Base-by-base conservation (phyloP, 2,329 filamentous ascomycete species). In the Mariannaea sp. region DNA sequence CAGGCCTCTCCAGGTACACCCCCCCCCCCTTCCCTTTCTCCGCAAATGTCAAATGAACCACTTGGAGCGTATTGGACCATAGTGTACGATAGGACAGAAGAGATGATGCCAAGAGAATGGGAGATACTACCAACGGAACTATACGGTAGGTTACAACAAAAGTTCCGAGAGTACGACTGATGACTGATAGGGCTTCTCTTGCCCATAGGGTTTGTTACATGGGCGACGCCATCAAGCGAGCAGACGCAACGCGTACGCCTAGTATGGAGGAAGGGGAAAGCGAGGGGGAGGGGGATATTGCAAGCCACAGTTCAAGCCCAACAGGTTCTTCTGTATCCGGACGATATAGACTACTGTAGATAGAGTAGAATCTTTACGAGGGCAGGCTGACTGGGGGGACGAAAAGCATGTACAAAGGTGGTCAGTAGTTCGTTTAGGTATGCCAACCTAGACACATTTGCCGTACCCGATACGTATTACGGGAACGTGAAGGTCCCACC, bases 401-500 rank as follows among this genome's bases (percentile, higher is more conserved):
- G n/a, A n/a, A n/a, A n/a, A n/a, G n/a, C n/a, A n/a, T n/a, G n/a
- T n/a, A n/a, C n/a, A n/a, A n/a, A n/a, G n/a, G n/a, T n/a, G n/a
- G n/a, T n/a, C n/a, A n/a, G n/a, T n/a, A n/a, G n/a, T n/a, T n/a
- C n/a, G n/a, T n/a, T n/a, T n/a, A n/a, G n/a, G n/a, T n/a, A n/a
- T n/a, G n/a, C n/a, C n/a, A n/a, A n/a, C n/a, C n/a, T n/a, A n/a
- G n/a, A n/a, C n/a, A n/a, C n/a, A n/a, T n/a, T n/a, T n/a, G n/a
- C n/a, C n/a, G n/a, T n/a, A n/a, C n/a, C n/a, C n/a, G n/a, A n/a
- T n/a, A n/a, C n/a, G n/a, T n/a, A n/a, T n/a, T n/a, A n/a, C n/a
- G 22, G 5, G 8, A 8, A 22, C 24, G 32, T 29, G 24, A 27
- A 19, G 36, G 26, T 38, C 38, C 53, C 53, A 52, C 32, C 53